phyloP scores from a whole-genome alignment of 192 early-diverging fungal species.

The Allomyces arbusculus region DNA sequence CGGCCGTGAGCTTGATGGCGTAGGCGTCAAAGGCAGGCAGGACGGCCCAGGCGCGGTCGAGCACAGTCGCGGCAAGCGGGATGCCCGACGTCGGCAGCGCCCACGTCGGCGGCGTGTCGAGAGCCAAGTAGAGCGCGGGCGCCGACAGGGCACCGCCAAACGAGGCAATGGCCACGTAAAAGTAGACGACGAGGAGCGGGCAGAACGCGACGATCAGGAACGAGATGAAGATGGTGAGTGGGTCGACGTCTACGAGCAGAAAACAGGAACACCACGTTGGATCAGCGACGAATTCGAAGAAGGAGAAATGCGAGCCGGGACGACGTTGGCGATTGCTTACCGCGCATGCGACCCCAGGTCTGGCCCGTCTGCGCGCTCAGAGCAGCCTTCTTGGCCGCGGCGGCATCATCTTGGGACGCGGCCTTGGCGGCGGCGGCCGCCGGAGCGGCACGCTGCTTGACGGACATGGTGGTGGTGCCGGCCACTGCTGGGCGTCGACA shows the following conservation, averaged over 20 bases:
- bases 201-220: constrained; percentile 34
- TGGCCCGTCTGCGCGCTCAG: constrained; percentile 33
- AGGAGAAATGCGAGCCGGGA: not conserved
- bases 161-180: constrained; percentile 40
- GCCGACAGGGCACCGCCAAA: constrained; percentile 41
- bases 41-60: constrained; percentile 4
- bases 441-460: too few species aligned
- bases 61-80: not conserved
- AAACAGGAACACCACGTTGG: not conserved
- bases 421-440: too few species aligned
- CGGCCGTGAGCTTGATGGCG: constrained; percentile 31
- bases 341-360: constrained; percentile 55
- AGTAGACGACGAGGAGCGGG: constrained; percentile 44
- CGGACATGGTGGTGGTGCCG: too few species aligned
- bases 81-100: constrained; percentile 11
- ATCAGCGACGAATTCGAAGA: not conserved
- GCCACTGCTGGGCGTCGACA: too few species aligned
- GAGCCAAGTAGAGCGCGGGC: constrained; percentile 20
- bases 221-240: constrained; percentile 26
- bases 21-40: constrained; percentile 20
- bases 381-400: too few species aligned
- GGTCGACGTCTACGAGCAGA: constrained; percentile 16
- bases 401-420: too few species aligned
- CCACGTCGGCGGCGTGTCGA: constrained; percentile 6
- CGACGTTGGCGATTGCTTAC: constrained; percentile 13